Conservation (phyloP, 192 early-diverging fungal species). For the Coemansia sp. region DNA sequence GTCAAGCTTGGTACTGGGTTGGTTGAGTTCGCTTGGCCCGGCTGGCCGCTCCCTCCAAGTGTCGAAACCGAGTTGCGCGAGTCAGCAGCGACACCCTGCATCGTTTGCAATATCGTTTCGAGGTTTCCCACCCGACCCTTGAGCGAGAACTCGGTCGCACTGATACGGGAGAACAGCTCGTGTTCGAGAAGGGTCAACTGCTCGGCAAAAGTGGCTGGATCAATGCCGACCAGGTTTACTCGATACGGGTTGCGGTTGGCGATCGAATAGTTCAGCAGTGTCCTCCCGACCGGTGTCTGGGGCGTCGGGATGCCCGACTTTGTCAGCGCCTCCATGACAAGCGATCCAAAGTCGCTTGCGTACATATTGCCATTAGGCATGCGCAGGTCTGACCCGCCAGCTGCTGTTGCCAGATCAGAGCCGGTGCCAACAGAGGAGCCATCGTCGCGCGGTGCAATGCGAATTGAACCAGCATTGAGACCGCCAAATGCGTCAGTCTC, state of each 20-base stretch:
- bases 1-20: conserved; percentile 55
- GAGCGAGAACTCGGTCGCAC: conserved; percentile 66
- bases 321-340: conserved; percentile 56
- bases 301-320: conserved; percentile 58
- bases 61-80: conserved; percentile 32
- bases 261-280: conserved; percentile 49
- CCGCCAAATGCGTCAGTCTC: conserved; percentile 21
- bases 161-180: conserved; percentile 65
- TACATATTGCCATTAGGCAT: conserved; percentile 56
- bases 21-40: conserved; percentile 10
- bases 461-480: conserved; percentile 20
- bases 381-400: conserved; percentile 14
- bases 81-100: conserved; percentile 42
- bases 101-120: conserved; percentile 53
- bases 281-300: conserved; percentile 49
- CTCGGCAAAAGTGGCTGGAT: conserved; percentile 68
- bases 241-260: conserved; percentile 57
- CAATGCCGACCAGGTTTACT: conserved; percentile 49
- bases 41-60: conserved; percentile 14
- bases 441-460: conserved; percentile 32
- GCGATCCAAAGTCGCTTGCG: conserved; percentile 52
- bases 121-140: conserved; percentile 54
- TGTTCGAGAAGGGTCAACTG: conserved; percentile 81
- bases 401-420: conserved; percentile 7
- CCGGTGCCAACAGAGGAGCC: not conserved